These are phyloP conservation scores for Eucalyptus marginata DNA, from an alignment of 345 rosid genomes.

Conservation along the genomic window DNA sequence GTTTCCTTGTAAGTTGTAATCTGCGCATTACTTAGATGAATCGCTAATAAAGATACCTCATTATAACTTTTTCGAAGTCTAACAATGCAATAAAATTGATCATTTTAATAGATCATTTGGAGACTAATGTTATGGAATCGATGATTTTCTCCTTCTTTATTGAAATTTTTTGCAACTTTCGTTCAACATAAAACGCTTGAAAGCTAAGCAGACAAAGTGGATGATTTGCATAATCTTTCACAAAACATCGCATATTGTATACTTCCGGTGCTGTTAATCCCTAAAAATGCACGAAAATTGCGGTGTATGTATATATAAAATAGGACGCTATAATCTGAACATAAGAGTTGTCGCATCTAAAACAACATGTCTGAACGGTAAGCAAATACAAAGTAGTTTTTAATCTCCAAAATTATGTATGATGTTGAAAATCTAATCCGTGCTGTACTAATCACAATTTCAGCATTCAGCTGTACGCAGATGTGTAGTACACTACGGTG, in stretches of 20 bases:
- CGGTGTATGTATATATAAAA: too few relatives aligned
- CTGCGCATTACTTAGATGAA: neutral
- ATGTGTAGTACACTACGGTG: slow-evolving; percentile 50
- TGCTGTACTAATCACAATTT: neutral
- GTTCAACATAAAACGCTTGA: neutral
- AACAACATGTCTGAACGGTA: neutral
- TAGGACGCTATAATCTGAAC: neutral
- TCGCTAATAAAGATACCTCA: neutral
- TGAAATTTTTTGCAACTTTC: neutral
- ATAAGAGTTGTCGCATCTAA: neutral
- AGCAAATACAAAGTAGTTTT: neutral
- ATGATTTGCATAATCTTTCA: neutral
- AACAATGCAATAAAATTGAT: too few relatives aligned
- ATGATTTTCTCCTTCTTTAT: neutral
- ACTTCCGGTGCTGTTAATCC: neutral
- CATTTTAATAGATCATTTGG: neutral
- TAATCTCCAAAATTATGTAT: too few relatives aligned
- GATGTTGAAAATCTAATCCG: too few relatives aligned
- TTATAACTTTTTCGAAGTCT: neutral
- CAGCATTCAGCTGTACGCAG: neutral
- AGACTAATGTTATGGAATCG: too few relatives aligned
- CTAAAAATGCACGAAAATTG: neutral
- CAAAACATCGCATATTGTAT: neutral
- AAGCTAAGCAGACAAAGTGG: neutral
- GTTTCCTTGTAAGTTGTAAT: neutral